Conservation (phyloP, 768 basidiomycete genomes). For the Tricholoma saponaceum region DNA sequence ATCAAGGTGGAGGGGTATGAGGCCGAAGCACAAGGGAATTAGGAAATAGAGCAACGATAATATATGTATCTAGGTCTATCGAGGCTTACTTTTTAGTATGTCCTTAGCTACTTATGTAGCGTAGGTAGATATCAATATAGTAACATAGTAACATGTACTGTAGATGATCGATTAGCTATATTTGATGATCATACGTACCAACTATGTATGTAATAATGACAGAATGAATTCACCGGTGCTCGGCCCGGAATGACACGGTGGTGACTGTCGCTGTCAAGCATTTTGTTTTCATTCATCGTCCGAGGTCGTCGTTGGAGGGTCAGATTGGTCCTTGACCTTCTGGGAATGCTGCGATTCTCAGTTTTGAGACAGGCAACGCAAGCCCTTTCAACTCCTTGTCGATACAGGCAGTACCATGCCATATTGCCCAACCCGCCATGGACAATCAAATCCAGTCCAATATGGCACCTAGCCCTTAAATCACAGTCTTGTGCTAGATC, state of each 20-base stretch:
- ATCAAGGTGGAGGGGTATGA: conserved; percentile 81
- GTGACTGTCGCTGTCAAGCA: too few species aligned
- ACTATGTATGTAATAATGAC: too few species aligned
- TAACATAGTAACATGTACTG: too few species aligned
- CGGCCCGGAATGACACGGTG: too few species aligned
- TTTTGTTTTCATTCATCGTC: background rate
- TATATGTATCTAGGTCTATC: too few species aligned
- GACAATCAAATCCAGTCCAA: background rate
- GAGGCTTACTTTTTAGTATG: too few species aligned
- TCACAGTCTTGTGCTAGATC: background rate
- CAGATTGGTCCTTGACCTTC: background rate
- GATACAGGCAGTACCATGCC: background rate
- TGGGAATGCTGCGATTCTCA: background rate
- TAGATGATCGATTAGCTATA: too few species aligned
- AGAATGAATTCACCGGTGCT: too few species aligned
- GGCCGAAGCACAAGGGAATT: background rate
- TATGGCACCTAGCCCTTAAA: background rate
- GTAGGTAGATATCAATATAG: too few species aligned
- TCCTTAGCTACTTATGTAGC: too few species aligned
- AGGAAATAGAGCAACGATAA: background rate
- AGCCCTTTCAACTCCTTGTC: background rate
- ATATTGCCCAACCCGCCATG: background rate
- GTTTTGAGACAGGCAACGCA: background rate
- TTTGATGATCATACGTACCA: too few species aligned
- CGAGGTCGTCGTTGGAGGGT: background rate